Evolutionary conservation across 83 land plant species (phyloP).

Genomic region (Picea engelmannii): DNA sequence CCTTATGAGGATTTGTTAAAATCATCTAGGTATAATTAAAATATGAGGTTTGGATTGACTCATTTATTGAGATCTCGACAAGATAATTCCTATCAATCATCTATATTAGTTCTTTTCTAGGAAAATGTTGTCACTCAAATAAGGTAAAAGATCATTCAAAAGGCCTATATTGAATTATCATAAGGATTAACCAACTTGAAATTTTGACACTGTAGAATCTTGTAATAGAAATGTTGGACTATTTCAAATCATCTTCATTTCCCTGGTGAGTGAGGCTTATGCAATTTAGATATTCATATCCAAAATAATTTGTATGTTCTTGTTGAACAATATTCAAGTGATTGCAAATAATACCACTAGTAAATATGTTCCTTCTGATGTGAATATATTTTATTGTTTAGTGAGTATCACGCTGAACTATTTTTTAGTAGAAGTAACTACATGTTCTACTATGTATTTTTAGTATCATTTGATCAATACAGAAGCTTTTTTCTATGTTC

Average conservation of each 20-base stretch:
- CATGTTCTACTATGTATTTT: neutral
- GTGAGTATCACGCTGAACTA: too few species aligned
- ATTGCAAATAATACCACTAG: too few species aligned
- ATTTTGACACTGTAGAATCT: neutral
- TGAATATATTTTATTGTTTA: too few species aligned
- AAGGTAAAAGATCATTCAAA: neutral
- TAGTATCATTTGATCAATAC: neutral
- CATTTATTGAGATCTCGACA: neutral
- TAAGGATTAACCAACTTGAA: neutral
- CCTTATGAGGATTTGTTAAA: neutral
- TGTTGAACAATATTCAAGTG: too few species aligned
- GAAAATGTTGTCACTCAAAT: neutral
- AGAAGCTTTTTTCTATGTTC: neutral
- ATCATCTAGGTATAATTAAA: neutral
- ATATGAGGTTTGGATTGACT: neutral
- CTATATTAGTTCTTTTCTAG: neutral
- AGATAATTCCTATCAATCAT: neutral
- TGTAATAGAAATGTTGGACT: neutral
- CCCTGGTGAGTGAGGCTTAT: neutral
- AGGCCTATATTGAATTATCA: neutral
- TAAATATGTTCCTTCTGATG: too few species aligned
- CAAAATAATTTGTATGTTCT: neutral
- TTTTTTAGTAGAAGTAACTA: constrained; percentile 17
- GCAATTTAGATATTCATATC: neutral
- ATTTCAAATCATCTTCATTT: too few species aligned